Percentiles rank a stretch among this genome's conserved stretches.
phyloP scores from a whole-genome alignment of 2,329 filamentous ascomycete species.

The Hypoxylon sp. region DNA sequence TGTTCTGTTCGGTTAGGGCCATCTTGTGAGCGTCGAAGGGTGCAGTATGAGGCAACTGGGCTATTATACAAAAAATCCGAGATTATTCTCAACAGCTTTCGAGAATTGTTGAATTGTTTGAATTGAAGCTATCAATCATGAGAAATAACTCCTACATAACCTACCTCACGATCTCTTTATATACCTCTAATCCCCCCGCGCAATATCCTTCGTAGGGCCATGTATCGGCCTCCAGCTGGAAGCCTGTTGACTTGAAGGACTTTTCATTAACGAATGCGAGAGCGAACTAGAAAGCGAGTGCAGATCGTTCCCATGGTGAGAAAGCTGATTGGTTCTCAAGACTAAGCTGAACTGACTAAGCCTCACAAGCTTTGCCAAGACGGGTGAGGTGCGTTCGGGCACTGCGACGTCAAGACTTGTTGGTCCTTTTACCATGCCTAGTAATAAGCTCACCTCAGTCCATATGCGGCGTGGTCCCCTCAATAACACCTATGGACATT shows the following conservation, averaged over 20 bases:
- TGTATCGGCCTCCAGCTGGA: constrained; percentile 12
- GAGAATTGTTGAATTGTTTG: constrained; percentile 8
- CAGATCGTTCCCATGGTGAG: background rate
- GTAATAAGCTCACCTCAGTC: background rate
- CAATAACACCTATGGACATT: background rate
- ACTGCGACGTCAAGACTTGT: background rate
- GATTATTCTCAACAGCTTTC: constrained; percentile 1
- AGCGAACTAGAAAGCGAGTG: constrained; percentile 15
- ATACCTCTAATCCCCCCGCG: constrained; percentile 9
- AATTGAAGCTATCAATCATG: constrained; percentile 2
- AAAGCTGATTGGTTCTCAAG: constrained; percentile 14
- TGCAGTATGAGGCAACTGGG: background rate
- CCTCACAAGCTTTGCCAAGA: constrained; percentile 37
- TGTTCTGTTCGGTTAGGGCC: constrained; percentile 47
- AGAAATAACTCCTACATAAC: constrained; percentile 11
- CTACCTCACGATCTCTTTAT: background rate
- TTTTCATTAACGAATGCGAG: constrained; percentile 22
- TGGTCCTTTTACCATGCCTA: too few relatives aligned
- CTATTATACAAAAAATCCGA: constrained; percentile 1
- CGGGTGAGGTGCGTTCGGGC: background rate
- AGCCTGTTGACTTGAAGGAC: background rate
- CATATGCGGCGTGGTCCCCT: background rate
- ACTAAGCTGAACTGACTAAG: constrained; percentile 25
- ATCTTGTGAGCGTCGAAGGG: constrained; percentile 28
- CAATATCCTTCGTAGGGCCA: background rate